Conservation (phyloP, 1,284 basidiomycete genomes). For the Golubevia sp. region DNA sequence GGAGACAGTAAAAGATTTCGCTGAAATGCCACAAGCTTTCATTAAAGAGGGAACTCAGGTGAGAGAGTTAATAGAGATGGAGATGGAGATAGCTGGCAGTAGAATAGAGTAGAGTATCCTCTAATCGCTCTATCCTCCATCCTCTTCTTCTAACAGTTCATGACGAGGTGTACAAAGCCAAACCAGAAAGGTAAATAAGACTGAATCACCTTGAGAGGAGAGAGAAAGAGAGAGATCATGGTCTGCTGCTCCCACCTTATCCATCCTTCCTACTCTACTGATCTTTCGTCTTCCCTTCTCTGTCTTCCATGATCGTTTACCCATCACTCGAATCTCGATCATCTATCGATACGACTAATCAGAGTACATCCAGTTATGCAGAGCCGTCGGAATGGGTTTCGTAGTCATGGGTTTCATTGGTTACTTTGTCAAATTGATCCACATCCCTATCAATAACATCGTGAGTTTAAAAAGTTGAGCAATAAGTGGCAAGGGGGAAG, state of each 20-base stretch:
- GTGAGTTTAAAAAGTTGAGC: constrained; percentile 27
- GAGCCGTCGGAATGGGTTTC: constrained; percentile 57
- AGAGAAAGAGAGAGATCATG: too few species aligned
- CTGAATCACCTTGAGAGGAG: background rate
- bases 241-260: background rate
- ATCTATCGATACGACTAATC: background rate
- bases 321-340: background rate
- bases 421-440: constrained; percentile 61
- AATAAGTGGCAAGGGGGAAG: too few species aligned
- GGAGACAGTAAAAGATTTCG: constrained; percentile 38
- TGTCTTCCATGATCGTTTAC: background rate
- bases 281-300: background rate
- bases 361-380: constrained; percentile 61
- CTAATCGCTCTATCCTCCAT: background rate
- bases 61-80: background rate
- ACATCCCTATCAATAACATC: constrained; percentile 61
- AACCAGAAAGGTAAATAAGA: constrained; percentile 50
- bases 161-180: constrained; percentile 61
- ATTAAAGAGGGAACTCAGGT: constrained; percentile 57
- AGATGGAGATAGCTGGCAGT: background rate
- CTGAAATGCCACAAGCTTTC: constrained; percentile 52
- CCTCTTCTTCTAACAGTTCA: constrained; percentile 20
- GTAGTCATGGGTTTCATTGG: constrained; percentile 61
- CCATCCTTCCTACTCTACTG: too few species aligned
- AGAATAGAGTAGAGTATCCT: background rate